Conservation (phyloP, 371 early-diverging fungal genomes). For the Mortierella sp. region DNA sequence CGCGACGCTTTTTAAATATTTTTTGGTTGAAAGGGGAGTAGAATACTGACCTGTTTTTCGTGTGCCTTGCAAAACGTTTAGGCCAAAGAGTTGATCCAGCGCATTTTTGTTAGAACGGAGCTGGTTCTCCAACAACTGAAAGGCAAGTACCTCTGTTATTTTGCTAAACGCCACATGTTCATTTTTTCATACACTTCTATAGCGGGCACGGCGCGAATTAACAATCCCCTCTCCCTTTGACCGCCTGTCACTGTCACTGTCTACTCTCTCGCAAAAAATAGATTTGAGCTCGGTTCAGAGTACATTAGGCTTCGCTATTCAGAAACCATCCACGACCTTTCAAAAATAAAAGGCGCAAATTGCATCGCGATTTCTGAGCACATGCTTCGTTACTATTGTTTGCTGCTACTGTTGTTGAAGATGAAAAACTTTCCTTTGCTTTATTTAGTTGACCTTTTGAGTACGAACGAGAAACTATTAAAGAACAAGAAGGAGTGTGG, state of each 20-base stretch:
- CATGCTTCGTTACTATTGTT: too few species aligned
- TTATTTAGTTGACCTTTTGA: neutral
- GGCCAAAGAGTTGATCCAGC: constrained; percentile 50
- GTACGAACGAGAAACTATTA: neutral
- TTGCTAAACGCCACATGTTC: too few species aligned
- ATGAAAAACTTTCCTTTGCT: neutral
- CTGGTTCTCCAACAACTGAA: constrained; percentile 46
- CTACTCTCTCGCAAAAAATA: neutral
- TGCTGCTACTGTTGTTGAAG: too few species aligned
- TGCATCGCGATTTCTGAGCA: neutral
- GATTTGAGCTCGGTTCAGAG: neutral
- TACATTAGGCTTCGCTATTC: neutral
- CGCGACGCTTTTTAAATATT: too few species aligned
- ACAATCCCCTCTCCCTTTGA: too few species aligned
- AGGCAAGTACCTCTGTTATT: constrained; percentile 18
- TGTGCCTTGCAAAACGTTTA: neutral
- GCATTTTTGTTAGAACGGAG: constrained; percentile 38
- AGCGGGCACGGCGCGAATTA: neutral
- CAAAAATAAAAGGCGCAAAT: neutral
- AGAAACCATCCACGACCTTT: neutral
- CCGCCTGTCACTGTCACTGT: neutral
- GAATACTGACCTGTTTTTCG: neutral
- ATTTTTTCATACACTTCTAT: neutral
- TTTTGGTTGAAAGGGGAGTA: neutral
- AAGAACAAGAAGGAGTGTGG: neutral